These are phyloP conservation scores for Fennellomyces sp. DNA, from an alignment of 371 early-diverging fungal species.

Conservation along the genomic window DNA sequence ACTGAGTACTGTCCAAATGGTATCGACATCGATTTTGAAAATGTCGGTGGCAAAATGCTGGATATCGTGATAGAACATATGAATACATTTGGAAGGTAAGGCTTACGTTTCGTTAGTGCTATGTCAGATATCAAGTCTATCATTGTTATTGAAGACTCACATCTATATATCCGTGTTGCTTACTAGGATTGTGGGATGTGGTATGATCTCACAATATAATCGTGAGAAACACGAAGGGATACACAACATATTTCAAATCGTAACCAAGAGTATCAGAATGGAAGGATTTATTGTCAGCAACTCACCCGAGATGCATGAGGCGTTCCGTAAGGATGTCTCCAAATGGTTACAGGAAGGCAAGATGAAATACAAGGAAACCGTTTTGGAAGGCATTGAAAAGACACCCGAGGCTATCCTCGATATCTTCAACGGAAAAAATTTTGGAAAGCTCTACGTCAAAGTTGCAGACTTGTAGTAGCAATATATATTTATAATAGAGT, in stretches of 20 bases:
- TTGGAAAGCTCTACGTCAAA: conserved; percentile 83
- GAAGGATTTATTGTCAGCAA: conserved; percentile 67
- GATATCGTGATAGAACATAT: conserved; percentile 57
- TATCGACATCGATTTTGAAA: conserved; percentile 74
- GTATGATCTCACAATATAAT: conserved; percentile 79
- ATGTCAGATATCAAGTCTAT: too few species aligned
- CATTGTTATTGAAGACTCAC: too few species aligned
- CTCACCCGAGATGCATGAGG: conserved; percentile 36
- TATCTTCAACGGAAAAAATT: conserved; percentile 79
- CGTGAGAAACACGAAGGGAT: conserved; percentile 24
- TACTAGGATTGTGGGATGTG: conserved; percentile 57
- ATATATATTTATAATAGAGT: too few species aligned
- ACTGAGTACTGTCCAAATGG: conserved; percentile 62
- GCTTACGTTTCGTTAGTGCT: background rate
- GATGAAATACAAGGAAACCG: conserved; percentile 63
- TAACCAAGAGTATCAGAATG: conserved; percentile 53
- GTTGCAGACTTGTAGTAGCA: conserved; percentile 46
- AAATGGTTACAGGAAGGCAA: conserved; percentile 70
- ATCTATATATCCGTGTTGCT: background rate
- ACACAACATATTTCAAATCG: conserved; percentile 36
- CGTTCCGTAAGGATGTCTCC: conserved; percentile 65
- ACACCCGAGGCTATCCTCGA: conserved; percentile 77
- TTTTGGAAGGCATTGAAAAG: conserved; percentile 79
- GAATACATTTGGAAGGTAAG: conserved; percentile 53
- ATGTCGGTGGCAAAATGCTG: conserved; percentile 75